Base-by-base conservation (phyloP, 495 filamentous ascomycete species). In the Aspergillus funiculosus region DNA sequence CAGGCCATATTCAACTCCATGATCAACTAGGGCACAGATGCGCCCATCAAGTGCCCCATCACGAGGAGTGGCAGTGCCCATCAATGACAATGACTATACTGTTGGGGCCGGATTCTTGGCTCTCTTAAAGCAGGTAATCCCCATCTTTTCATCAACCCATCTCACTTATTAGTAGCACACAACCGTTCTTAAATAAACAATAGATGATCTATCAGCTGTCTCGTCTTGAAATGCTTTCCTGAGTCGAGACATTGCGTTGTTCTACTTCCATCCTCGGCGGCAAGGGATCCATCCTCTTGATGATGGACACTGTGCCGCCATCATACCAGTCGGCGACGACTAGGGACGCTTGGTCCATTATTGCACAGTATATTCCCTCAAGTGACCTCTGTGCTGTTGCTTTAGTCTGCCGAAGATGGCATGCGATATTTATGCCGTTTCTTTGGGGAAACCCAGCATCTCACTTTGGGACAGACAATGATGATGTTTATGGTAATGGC, bases 381-480 rank as follows among this genome's bases (percentile, higher is more conserved):
- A 66, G 68, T 20, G 78, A 83, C 44, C 63, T 84, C 1, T 82
- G 78, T 53, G 71, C 77, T 8, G 74, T 73, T 2, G 74, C 75
- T 8, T 56, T 82, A 25, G 80, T 82, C 14, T 79, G 73, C 56
- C 72, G 59, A 35, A 64, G 67, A 60, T 81, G 80, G 76, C 76
- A 83, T 58, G 53, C 60, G 34, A 62, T 77, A n/a, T 82, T 83
- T 41, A 67, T 73, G 52, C 77, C 79, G 1, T 74, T 74, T 50
- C 63, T 85, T 0, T 85, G 81, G 81, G 80, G 79, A n/a, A 70
- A 79, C 54, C 81, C 81, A 20, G 77, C 76, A 0, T 78, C 79
- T 18, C 76, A 81, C 51, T 85, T 83, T 56, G 78, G 77, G 22
- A 73, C 68, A 9, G 72, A 81, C 13, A 78, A 80, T 56, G 80